phyloP scores from a whole-genome alignment of 306 rosid species.

The Leucaena leucocephala region DNA sequence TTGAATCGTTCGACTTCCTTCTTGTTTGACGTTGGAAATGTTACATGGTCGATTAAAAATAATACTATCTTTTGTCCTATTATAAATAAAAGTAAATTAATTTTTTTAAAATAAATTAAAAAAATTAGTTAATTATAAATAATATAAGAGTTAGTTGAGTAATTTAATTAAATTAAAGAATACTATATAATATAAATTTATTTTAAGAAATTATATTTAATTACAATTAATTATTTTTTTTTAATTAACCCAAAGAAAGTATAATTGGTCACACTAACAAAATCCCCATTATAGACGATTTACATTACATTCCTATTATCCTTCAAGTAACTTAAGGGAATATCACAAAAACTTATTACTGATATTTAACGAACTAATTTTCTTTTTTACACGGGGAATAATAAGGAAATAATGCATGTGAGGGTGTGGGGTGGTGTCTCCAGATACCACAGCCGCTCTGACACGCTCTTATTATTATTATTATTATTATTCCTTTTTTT shows the following conservation, averaged over 20 bases:
- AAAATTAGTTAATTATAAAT: too few species aligned
- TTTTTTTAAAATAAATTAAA: too few species aligned
- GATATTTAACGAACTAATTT: neutral
- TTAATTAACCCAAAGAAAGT: too few species aligned
- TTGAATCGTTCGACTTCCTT: neutral
- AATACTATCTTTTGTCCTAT: too few species aligned
- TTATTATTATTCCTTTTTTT: neutral
- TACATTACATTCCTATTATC: neutral
- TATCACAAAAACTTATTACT: neutral
- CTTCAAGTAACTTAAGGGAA: neutral
- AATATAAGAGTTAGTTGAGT: too few species aligned
- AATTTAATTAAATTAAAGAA: too few species aligned
- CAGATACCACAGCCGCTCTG: conserved; percentile 51
- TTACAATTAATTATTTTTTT: too few species aligned
- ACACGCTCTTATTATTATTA: conserved; percentile 35
- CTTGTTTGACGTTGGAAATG: conserved; percentile 40
- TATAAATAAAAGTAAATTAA: too few species aligned
- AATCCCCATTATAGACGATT: neutral
- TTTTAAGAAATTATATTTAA: too few species aligned
- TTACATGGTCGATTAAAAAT: neutral
- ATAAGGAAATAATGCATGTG: conserved; percentile 40
- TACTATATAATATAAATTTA: too few species aligned
- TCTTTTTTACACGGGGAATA: neutral
- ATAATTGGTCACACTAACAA: too few species aligned
- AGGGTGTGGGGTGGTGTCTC: conserved; percentile 47